Percentiles rank a stretch among this genome's conserved stretches.
These are phyloP conservation scores for Tetragonia tetragonoides DNA, from an alignment of 148 eudicot genomes.

Conservation along the genomic window DNA sequence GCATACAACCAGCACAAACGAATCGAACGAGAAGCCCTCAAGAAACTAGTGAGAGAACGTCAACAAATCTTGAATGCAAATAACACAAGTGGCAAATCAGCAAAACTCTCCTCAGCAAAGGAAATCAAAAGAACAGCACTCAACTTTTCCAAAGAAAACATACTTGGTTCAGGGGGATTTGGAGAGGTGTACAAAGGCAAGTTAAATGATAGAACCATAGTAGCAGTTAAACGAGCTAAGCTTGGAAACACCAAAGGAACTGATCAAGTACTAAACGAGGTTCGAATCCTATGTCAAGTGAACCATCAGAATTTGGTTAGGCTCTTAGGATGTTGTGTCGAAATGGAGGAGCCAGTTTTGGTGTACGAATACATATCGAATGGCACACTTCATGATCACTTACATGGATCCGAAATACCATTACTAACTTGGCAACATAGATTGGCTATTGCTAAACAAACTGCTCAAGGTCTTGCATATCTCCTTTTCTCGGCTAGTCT, in stretches of 20 bases:
- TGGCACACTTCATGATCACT: conserved; percentile 51
- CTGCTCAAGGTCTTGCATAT: conserved; percentile 59
- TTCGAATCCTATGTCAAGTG: conserved; percentile 59
- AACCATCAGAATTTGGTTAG: conserved; percentile 53
- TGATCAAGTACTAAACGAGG: conserved; percentile 58
- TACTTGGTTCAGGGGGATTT: conserved; percentile 58
- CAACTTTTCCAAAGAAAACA: conserved; percentile 41
- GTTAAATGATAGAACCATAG: conserved; percentile 43
- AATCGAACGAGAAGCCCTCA: conserved; percentile 26
- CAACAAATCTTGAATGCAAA: conserved; percentile 49
- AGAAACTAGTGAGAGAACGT: conserved; percentile 36
- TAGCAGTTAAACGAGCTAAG: conserved; percentile 60
- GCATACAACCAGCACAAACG: conserved; percentile 30
- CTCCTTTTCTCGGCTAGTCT: conserved; percentile 51
- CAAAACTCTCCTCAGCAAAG: conserved; percentile 49
- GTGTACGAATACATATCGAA: conserved; percentile 50
- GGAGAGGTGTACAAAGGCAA: conserved; percentile 61
- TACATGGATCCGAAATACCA: conserved; percentile 27
- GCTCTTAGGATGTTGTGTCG: conserved; percentile 58
- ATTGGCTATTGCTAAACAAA: conserved; percentile 46
- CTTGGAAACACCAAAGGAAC: conserved; percentile 51
- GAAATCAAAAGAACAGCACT: conserved; percentile 45
- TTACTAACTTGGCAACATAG: conserved; percentile 41
- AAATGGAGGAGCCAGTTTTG: conserved; percentile 49
- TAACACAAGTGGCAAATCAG: conserved; percentile 41